A percentile compares a stretch with the other conserved stretches of the same genome.
Conservation (phyloP, 2,329 filamentous ascomycete genomes). For the Fusarium sp. region DNA sequence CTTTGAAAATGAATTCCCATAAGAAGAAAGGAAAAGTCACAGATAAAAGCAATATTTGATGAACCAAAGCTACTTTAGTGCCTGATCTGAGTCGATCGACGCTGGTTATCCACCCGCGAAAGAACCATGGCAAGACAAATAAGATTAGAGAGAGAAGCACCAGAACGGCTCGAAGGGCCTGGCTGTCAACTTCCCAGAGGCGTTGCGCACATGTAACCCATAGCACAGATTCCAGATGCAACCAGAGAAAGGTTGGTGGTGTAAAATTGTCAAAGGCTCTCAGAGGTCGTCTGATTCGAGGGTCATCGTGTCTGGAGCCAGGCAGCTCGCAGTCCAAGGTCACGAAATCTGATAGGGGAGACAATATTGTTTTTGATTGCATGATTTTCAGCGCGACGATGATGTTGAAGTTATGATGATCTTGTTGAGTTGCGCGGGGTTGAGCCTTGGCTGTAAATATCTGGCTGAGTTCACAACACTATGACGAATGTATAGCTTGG, state of each 20-base stretch:
- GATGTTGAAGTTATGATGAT: neutral
- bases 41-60: neutral
- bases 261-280: neutral
- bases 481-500: neutral
- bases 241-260: neutral
- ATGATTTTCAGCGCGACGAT: neutral
- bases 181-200: neutral
- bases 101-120: neutral
- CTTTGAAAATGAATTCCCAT: rapidly evolving
- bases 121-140: neutral
- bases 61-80: neutral
- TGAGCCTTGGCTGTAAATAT: neutral
- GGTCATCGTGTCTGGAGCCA: neutral
- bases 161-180: rapidly evolving
- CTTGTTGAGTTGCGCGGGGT: neutral
- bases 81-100: neutral
- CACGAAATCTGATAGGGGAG: neutral
- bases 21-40: rapidly evolving
- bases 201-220: neutral
- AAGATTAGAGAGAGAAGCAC: neutral
- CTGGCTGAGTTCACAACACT: neutral
- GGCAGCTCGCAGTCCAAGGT: neutral
- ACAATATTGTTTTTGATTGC: neutral
- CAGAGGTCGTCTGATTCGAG: neutral
- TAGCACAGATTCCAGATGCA: neutral